Evolutionary conservation across 176 grass and related monocot species (phyloP), one percentile per base, ranked within the genome.

Genomic region (Themeda triandra): DNA sequence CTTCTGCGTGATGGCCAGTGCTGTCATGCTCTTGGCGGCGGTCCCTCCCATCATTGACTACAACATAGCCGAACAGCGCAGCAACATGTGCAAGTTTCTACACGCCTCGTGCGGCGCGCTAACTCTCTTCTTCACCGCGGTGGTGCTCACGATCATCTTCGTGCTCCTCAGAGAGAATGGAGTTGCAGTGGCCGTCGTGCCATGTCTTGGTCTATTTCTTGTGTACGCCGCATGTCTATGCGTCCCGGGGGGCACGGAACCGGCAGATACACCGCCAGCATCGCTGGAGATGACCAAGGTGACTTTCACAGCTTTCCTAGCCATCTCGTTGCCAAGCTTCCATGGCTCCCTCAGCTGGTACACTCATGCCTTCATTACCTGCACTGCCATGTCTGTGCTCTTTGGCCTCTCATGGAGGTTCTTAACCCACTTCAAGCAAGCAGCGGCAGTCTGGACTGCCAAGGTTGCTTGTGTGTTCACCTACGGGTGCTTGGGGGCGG

Each of bases 271-370:
- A 13, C n/a, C 58, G 10, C 58, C 58, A 5, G 46, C 46, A 8
- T 75, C 73, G 4, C 17, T 75, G 67, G 67, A 70, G 67, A 11
- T 70, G 35, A 71, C 69, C 39, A 71, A 71, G 69, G 69, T 71
- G 11, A 53, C 29, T 18, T 75, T 35, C 46, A 25, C 78, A 4
- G 63, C 42, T 5, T 80, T 80, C 44, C 65, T 80, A 30, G 78
- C 64, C 27, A 21, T 80, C 42, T 51, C 64, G 2, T 5, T 80
- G 8, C 42, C 63, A 3, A 35, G 39, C 63, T 35, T 80, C 13
- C 6, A 29, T n/a, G 69, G 37, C 39, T 17, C 2, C 2, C 5
- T 71, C 60, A 46, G 17, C 60, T 4, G 15, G 1, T 14, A 32
- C 77, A 48, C 27, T 2, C 62, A 66, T 9, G 18, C 5, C 1